These are phyloP conservation scores for Leccinellum albellum DNA, from an alignment of 768 basidiomycete species.

Conservation along the genomic window DNA sequence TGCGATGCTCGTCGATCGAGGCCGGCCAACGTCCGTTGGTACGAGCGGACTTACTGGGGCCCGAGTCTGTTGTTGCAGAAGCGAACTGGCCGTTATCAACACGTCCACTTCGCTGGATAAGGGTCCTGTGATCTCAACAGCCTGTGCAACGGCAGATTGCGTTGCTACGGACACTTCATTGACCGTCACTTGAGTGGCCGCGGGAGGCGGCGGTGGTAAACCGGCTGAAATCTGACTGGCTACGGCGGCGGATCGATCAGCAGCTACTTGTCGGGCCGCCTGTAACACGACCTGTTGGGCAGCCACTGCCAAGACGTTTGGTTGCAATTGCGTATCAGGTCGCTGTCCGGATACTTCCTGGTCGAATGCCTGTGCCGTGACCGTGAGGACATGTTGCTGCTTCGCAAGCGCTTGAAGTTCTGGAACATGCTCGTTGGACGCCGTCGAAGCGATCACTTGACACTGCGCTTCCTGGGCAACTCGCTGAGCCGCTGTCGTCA, in stretches of 20 bases:
- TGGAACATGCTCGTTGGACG: slow-evolving; percentile 41
- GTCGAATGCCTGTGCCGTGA: slow-evolving; percentile 73
- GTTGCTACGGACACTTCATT: slow-evolving; percentile 59
- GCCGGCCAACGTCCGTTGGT: slow-evolving; percentile 29
- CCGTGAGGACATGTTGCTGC: slow-evolving; percentile 74
- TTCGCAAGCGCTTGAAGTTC: slow-evolving; percentile 69
- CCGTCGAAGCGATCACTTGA: slow-evolving; percentile 54
- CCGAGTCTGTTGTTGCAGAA: slow-evolving; percentile 45
- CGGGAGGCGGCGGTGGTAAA: slow-evolving; percentile 29
- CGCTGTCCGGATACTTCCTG: slow-evolving; percentile 56
- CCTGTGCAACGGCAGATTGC: slow-evolving; percentile 77
- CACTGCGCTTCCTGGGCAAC: slow-evolving; percentile 72
- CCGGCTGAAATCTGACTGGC: slow-evolving; percentile 40
- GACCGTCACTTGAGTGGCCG: slow-evolving; percentile 46
- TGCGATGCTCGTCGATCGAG: slow-evolving; percentile 34
- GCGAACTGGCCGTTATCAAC: slow-evolving; percentile 61
- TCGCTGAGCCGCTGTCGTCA: slow-evolving; percentile 73
- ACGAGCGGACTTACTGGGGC: slow-evolving; percentile 25
- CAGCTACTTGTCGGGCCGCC: slow-evolving; percentile 60
- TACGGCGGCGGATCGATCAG: slow-evolving; percentile 45
- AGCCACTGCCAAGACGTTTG: slow-evolving; percentile 62
- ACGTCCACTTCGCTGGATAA: slow-evolving; percentile 78
- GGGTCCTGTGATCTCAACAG: slow-evolving; percentile 72
- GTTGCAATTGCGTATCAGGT: slow-evolving; percentile 44
- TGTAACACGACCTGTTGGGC: slow-evolving; percentile 80